Base-by-base conservation (phyloP, 176 grass and related monocot species). In the Cenchrus americanus region DNA sequence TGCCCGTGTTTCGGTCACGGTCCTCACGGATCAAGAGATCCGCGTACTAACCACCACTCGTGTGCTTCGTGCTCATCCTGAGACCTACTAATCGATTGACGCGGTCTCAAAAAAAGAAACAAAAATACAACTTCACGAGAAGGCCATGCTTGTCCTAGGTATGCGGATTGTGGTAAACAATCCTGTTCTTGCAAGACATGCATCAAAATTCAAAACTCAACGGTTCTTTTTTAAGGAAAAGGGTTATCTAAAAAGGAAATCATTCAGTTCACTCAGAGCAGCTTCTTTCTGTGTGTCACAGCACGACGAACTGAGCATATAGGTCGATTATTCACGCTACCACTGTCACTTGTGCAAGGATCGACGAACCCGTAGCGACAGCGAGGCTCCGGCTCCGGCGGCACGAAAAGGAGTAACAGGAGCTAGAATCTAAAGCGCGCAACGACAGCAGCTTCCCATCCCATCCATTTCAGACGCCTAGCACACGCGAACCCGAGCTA, bases 1-100 rank as follows among this genome's bases (percentile, higher is more conserved):
- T 78, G 66, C 73, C 22, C 8, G 58, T 40, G 34, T 74, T 22
- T 59, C n/a, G 8, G 52, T 66, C 15, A 17, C n/a, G 74, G 71
- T 44, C 32, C 17, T 66, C 15, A 17, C n/a, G 74, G 71, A 52
- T 43, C 17, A 72, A 46, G 50, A 85, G 19, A 22, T 69, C 67
- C 54, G 14, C n/a, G 49, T 43, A 50, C 69, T 75, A 75, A 34
- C 66, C 76, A 63, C 66, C 71, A 30, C 77, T 59, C 49, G 74
- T 82, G 64, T n/a, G 62, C 86, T 30, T 30, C 44, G 32, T 65
- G 49, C 48, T 78, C 47, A 14, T 59, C 52, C 52, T 46, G 8
- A 70, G 1, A 59, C 21, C 18, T 34, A 49, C 34, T 37, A 49
- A n/a, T 53, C 41, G 60, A 11, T 51, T 68, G 65, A 86, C 62